Conservation (phyloP, 2,329 filamentous ascomycete species). For the Celoporthe dispersa region DNA sequence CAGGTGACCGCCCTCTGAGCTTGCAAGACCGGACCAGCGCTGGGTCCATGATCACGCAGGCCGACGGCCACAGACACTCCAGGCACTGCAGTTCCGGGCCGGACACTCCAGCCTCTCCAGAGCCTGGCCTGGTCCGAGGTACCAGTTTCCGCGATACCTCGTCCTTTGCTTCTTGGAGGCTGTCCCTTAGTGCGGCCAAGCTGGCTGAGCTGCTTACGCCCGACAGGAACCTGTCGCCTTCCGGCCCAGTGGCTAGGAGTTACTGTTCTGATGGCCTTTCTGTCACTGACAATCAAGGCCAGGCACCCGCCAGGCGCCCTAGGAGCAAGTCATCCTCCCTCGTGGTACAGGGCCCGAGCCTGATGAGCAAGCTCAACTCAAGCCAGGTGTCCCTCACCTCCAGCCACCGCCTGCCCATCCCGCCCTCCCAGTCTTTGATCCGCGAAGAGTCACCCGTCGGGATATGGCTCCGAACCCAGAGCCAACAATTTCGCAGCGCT, state of each 20-base stretch:
- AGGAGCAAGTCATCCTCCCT: conserved; percentile 22
- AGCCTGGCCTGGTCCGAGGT: conserved; percentile 15
- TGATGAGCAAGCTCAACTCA: background rate
- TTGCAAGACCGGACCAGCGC: conserved; percentile 14
- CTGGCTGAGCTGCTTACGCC: conserved; percentile 15
- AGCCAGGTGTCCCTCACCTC: conserved; percentile 21
- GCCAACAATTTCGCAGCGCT: conserved; percentile 19
- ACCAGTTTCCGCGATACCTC: conserved; percentile 25
- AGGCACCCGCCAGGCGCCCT: background rate
- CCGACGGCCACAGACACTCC: conserved; percentile 21
- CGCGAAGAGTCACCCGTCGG: conserved; percentile 27
- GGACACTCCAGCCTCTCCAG: conserved; percentile 27
- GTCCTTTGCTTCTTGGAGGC: conserved; percentile 32
- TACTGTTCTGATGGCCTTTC: conserved; percentile 12
- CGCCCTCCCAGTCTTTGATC: conserved; percentile 21
- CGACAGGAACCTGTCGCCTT: background rate
- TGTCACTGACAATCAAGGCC: background rate
- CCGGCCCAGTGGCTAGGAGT: conserved; percentile 11
- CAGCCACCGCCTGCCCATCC: conserved; percentile 12
- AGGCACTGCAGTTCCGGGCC: conserved; percentile 30
- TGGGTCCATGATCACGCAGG: background rate
- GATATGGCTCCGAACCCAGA: conserved; percentile 27
- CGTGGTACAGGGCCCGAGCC: background rate
- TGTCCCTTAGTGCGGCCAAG: conserved; percentile 29
- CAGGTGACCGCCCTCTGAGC: conserved; percentile 3